These are phyloP conservation scores for Aspergillus ellipticus DNA, from an alignment of 495 filamentous ascomycete genomes.

Conservation along the genomic window DNA sequence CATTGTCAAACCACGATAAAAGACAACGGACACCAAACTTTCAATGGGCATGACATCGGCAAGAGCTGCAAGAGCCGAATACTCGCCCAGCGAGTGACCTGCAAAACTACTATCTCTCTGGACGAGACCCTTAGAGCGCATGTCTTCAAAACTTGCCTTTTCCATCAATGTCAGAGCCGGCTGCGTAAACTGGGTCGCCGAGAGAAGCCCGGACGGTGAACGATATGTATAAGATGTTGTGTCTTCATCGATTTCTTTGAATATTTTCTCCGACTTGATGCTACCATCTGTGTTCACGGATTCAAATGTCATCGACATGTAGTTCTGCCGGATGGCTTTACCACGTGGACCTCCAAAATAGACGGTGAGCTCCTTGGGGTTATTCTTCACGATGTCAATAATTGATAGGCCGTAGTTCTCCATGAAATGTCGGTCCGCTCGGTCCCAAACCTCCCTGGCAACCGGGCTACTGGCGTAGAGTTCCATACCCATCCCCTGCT, in stretches of 20 bases:
- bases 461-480: slow-evolving; percentile 89
- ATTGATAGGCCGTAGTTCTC: slow-evolving; percentile 99
- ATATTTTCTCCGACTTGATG: slow-evolving; percentile 97
- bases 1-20: slow-evolving; percentile 99
- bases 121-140: slow-evolving; percentile 94
- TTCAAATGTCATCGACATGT: slow-evolving; percentile 99
- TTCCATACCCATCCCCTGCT: slow-evolving; percentile 99
- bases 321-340: slow-evolving; percentile 96
- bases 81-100: slow-evolving; percentile 96
- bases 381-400: slow-evolving; percentile 98
- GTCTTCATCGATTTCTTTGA: slow-evolving; percentile 90
- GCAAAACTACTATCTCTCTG: slow-evolving; percentile 95
- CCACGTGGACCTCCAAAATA: slow-evolving; percentile 96
- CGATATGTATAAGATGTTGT: slow-evolving; percentile 96
- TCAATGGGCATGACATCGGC: slow-evolving; percentile 99
- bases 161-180: slow-evolving; percentile 98
- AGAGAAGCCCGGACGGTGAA: slow-evolving; percentile 91
- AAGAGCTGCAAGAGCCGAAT: slow-evolving; percentile 92
- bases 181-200: slow-evolving; percentile 97
- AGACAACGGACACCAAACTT: slow-evolving; percentile 94
- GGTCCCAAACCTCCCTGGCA: slow-evolving; percentile 96
- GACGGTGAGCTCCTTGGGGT: slow-evolving; percentile 97
- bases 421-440: slow-evolving; percentile 95
- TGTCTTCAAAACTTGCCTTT: slow-evolving; percentile 98
- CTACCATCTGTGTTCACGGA: slow-evolving; percentile 84